Evolutionary conservation across 768 basidiomycete genomes (phyloP).

Genomic region (Hygrocybe punicea): DNA sequence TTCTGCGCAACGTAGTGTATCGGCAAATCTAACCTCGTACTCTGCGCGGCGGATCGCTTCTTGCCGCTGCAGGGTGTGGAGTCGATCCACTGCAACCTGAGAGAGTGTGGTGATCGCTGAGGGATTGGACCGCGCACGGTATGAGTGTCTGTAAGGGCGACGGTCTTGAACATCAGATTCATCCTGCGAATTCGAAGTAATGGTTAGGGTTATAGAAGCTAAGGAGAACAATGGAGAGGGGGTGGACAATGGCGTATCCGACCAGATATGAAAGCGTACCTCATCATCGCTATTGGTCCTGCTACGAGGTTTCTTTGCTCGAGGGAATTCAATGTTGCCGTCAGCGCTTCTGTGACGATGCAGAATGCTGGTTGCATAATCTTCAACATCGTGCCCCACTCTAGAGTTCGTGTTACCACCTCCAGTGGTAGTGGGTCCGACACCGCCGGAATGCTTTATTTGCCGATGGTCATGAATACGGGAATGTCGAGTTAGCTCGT

Average conservation of each 20-base stretch:
- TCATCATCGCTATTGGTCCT: slow-evolving; percentile 81
- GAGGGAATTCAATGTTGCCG: slow-evolving; percentile 36
- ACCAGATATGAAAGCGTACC: slow-evolving; percentile 48
- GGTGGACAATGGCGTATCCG: no score
- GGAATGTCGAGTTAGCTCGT: slow-evolving; percentile 94
- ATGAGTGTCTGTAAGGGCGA: no score
- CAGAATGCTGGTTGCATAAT: slow-evolving; percentile 6
- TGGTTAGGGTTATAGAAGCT: no score
- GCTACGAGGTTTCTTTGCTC: slow-evolving; percentile 79
- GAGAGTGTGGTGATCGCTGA: no score
- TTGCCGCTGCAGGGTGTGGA: no score
- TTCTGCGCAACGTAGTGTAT: slow-evolving; percentile 66
- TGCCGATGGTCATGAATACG: slow-evolving; percentile 83
- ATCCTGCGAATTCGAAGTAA: slow-evolving; percentile 2
- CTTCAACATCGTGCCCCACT: background rate
- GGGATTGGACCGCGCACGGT: slow-evolving; percentile 46
- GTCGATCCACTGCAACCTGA: no score
- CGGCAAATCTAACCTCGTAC: slow-evolving; percentile 75
- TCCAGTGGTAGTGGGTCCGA: slow-evolving; percentile 25
- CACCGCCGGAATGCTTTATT: slow-evolving; percentile 10
- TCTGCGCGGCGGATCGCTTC: slow-evolving; percentile 85
- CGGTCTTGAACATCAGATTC: slow-evolving; percentile 42
- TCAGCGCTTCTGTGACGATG: slow-evolving; percentile 22
- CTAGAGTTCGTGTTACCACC: no score
- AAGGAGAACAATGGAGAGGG: slow-evolving; percentile 15